Evolutionary conservation across 2,329 filamentous ascomycete genomes (phyloP).

Genomic region (Cladosporium sp.): DNA sequence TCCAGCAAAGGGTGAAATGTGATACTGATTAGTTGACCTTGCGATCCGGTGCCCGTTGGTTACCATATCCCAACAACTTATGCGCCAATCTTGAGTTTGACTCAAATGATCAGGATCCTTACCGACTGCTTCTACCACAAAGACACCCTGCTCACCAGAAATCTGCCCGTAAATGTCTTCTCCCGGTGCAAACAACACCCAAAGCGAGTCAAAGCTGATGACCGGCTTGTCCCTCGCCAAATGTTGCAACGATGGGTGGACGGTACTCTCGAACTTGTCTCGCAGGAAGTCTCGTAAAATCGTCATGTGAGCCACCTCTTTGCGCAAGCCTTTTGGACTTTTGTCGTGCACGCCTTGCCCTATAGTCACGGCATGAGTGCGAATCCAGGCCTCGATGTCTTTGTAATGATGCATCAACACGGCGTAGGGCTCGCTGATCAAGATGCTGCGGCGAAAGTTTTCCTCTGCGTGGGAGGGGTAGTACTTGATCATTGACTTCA

Average conservation of each 20-base stretch:
- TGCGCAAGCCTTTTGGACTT: too few relatives aligned
- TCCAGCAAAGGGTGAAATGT: not conserved
- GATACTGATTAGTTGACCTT: not conserved
- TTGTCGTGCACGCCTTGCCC: too few relatives aligned
- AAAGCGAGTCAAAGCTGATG: slow-evolving; percentile 38
- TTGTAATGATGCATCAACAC: not conserved
- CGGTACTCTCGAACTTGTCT: too few relatives aligned
- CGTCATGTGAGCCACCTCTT: too few relatives aligned
- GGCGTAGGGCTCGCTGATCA: not conserved
- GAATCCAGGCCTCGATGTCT: not conserved
- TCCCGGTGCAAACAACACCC: slow-evolving; percentile 36
- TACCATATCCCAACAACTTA: not conserved
- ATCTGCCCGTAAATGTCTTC: slow-evolving; percentile 7
- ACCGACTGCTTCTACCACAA: not conserved
- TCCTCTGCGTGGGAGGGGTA: too few relatives aligned
- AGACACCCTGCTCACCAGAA: not conserved
- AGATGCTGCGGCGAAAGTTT: too few relatives aligned
- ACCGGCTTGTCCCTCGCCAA: too few relatives aligned
- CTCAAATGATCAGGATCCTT: not conserved
- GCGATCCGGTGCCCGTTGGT: not conserved
- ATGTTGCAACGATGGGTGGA: too few relatives aligned
- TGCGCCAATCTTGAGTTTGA: not conserved
- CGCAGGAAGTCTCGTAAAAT: too few relatives aligned
- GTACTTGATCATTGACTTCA: too few relatives aligned
- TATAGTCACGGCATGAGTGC: too few relatives aligned